Evolutionary conservation across 768 basidiomycete species (phyloP).

Genomic region (Kwoniella europaea): DNA sequence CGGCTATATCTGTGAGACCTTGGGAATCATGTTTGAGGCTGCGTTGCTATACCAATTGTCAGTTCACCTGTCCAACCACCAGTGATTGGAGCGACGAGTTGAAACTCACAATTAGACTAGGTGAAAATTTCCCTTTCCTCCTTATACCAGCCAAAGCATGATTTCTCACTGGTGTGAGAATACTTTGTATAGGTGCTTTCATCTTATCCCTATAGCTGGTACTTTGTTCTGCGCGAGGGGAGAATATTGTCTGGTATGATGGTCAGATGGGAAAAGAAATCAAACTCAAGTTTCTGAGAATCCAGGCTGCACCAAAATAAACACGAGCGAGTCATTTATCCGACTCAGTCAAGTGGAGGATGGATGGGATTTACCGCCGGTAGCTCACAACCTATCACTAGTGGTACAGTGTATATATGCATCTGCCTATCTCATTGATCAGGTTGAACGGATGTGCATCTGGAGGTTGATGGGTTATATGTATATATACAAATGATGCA

Average conservation of each 20-base stretch:
- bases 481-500: conserved; percentile 24
- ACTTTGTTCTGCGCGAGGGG: background rate
- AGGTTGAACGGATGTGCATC: background rate
- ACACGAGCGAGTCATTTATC: background rate
- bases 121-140: conserved; percentile 4
- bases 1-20: conserved; percentile 18
- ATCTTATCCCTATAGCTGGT: background rate
- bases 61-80: background rate
- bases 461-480: background rate
- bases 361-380: background rate
- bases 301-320: background rate
- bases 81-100: background rate
- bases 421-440: too few species aligned
- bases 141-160: conserved; percentile 5
- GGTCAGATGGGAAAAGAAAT: background rate
- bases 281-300: background rate
- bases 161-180: conserved; percentile 4
- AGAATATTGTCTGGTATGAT: background rate
- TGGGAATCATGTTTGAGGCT: conserved; percentile 23
- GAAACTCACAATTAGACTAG: background rate
- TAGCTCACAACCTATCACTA: background rate
- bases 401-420: background rate
- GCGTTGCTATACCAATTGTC: background rate
- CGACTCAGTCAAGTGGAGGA: background rate
- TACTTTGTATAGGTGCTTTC: conserved; percentile 1